Evolutionary conservation across 192 early-diverging fungal species (phyloP), one percentile per base, ranked within the genome.

Genomic region (Globomyces pollinis-pini): DNA sequence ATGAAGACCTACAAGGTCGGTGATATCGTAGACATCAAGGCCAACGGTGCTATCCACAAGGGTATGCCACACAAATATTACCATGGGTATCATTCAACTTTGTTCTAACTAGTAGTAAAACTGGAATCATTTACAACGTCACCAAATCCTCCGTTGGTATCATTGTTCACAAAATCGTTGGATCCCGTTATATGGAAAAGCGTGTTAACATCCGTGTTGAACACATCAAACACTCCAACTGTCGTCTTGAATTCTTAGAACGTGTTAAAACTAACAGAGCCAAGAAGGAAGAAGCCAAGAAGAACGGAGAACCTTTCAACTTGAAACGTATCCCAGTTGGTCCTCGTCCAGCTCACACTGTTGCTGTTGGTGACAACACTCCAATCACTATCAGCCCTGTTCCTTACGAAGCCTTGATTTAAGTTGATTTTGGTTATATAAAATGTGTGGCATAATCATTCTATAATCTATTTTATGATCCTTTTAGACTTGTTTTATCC

Each of bases 11-110:
- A 94, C 91, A 94, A 94, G 85, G 90, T 95, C 51, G 96, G 96
- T 53, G 96, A 98, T 74, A 94, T 98, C 61, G 95, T 98, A 60
- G 95, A 98, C 79, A 92, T 98, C 82, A 95, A 94, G 87, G 94
- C 90, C 60, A 93, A 96, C 82, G 93, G 89, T 79, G 93, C 96
- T 65, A 76, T 96, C 75, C 96, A 98, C 81, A 94, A 94, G 87
- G 96, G 96, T 78, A 89, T 98, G 88, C 96, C 96, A 67, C 96
- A 98, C 91, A 98, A 96, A 87, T 98, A 87, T 88, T 98, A 98
- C 87, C 96, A 98, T 80, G 93, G 91, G 86, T 87, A 71, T 23
- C 53, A 61, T 28, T 32, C 33, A 12, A 31, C 2, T 30, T 36
- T 69, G 21, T 61, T 32, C n/a, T n/a, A n/a, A n/a, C 1, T n/a